These are phyloP conservation scores for Fermentozyma sake DNA, from an alignment of 1,139 yeast species.

Conservation along the genomic window DNA sequence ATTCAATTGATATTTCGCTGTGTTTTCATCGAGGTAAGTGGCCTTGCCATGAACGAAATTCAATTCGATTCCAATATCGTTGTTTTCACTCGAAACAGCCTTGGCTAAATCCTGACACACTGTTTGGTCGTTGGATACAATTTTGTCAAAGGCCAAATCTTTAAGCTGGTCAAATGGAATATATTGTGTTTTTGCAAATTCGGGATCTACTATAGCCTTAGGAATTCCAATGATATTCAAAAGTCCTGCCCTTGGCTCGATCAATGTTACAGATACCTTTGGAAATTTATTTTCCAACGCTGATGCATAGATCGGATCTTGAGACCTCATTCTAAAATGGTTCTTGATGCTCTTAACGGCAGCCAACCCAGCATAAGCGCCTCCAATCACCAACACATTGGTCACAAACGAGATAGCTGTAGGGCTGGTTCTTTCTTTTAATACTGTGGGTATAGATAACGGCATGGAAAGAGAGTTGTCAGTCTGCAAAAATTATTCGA, in stretches of 20 bases:
- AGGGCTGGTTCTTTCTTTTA: background rate
- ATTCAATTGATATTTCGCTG: slow-evolving; percentile 22
- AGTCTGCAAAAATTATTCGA: too few relatives aligned
- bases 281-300: slow-evolving; percentile 8
- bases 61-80: slow-evolving; percentile 14
- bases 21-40: slow-evolving; percentile 22
- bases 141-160: slow-evolving; percentile 26
- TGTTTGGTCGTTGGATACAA: slow-evolving; percentile 19
- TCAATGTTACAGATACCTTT: slow-evolving; percentile 33
- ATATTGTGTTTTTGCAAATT: slow-evolving; percentile 44
- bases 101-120: slow-evolving; percentile 11
- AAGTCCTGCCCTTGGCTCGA: slow-evolving; percentile 52
- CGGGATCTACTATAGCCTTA: slow-evolving; percentile 39
- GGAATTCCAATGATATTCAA: slow-evolving; percentile 52
- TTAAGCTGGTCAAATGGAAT: slow-evolving; percentile 28
- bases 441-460: slow-evolving; percentile 6
- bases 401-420: slow-evolving; percentile 8
- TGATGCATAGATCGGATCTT: slow-evolving; percentile 8
- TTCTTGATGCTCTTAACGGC: slow-evolving; percentile 34
- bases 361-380: slow-evolving; percentile 48
- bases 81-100: slow-evolving; percentile 11
- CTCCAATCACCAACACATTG: slow-evolving; percentile 47
- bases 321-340: slow-evolving; percentile 17
- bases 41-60: slow-evolving; percentile 41
- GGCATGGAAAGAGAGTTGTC: slow-evolving; percentile 7